Conservation (phyloP, 2,329 filamentous ascomycete species). For the Thielaviopsis cerberus region DNA sequence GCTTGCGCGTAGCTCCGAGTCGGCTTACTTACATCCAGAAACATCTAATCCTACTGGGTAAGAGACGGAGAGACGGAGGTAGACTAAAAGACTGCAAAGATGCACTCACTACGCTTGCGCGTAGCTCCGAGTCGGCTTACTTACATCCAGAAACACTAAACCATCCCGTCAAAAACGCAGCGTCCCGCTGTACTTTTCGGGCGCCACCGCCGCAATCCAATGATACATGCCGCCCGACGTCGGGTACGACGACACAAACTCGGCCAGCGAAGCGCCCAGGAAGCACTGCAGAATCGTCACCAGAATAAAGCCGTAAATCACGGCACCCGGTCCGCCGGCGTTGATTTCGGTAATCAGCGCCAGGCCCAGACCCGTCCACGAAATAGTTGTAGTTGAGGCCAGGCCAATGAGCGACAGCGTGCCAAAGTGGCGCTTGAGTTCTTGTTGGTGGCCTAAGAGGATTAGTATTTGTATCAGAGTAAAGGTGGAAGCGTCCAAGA, state of each 20-base stretch:
- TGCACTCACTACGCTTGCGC: no score
- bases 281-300: constrained; percentile 28
- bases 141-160: constrained; percentile 11
- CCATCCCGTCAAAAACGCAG: constrained; percentile 10
- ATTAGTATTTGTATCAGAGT: background rate
- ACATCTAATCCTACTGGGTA: no score
- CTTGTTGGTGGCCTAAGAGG: constrained; percentile 27
- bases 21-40: no score
- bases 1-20: no score
- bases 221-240: constrained; percentile 32
- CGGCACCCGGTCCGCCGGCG: constrained; percentile 27
- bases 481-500: no score
- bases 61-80: background rate
- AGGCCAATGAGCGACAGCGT: constrained; percentile 29
- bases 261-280: constrained; percentile 24
- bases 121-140: no score
- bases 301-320: constrained; percentile 33
- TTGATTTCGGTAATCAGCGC: constrained; percentile 28
- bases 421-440: constrained; percentile 29
- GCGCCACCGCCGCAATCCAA: constrained; percentile 30
- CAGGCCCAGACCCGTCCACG: constrained; percentile 28
- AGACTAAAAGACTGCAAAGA: background rate
- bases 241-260: constrained; percentile 30
- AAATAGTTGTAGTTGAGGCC: constrained; percentile 31
- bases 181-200: constrained; percentile 13